Evolutionary conservation across 208 protist species (phyloP).

Genomic region (Leishmania guyanensis): DNA sequence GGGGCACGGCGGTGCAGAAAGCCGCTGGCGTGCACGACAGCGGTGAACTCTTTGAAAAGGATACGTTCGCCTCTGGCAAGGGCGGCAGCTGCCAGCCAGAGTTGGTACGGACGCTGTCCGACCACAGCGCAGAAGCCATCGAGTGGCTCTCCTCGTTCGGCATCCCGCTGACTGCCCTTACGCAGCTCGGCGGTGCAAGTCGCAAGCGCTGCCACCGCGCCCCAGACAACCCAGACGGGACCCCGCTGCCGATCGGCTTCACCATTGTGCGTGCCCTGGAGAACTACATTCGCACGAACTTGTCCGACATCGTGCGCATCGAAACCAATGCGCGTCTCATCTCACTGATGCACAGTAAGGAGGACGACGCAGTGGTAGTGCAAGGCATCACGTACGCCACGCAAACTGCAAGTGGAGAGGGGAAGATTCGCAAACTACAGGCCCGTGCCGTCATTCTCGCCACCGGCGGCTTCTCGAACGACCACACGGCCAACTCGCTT

Average conservation of each 20-base stretch:
- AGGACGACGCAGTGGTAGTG: too few species aligned
- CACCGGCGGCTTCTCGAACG: too few species aligned
- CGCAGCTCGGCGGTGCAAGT: slow-evolving; percentile 91
- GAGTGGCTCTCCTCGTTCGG: slow-evolving; percentile 83
- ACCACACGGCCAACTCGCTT: too few species aligned
- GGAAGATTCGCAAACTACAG: too few species aligned
- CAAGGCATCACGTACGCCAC: too few species aligned
- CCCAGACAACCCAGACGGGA: slow-evolving; percentile 70
- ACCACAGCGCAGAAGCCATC: slow-evolving; percentile 68
- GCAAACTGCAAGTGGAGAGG: too few species aligned
- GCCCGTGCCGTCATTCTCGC: too few species aligned
- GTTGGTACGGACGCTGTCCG: slow-evolving; percentile 85
- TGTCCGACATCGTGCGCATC: slow-evolving; percentile 58
- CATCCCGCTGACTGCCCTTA: slow-evolving; percentile 80
- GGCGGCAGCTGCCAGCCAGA: slow-evolving; percentile 66
- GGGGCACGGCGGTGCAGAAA: slow-evolving; percentile 85
- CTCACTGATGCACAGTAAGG: too few species aligned
- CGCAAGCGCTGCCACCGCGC: slow-evolving; percentile 87
- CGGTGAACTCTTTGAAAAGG: slow-evolving; percentile 75
- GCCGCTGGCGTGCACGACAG: slow-evolving; percentile 54
- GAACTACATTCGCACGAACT: slow-evolving; percentile 69
- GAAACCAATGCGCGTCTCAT: slow-evolving; percentile 55
- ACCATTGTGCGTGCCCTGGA: slow-evolving; percentile 90
- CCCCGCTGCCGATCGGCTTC: slow-evolving; percentile 88
- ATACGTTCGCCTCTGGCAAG: slow-evolving; percentile 70